phyloP scores from a whole-genome alignment of 306 rosid genomes.

The Leucaena leucocephala region DNA sequence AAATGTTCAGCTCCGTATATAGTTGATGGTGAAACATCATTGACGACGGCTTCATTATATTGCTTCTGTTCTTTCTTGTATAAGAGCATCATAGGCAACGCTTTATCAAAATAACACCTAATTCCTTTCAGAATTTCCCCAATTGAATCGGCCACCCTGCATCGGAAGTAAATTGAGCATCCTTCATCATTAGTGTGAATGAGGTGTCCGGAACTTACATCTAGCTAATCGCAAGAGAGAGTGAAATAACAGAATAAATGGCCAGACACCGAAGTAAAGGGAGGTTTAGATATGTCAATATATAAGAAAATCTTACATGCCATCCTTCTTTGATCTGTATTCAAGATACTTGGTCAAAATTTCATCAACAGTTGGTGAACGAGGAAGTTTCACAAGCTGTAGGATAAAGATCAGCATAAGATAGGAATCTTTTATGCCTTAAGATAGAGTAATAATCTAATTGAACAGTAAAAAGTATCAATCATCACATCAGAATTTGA shows the following conservation, averaged over 20 bases:
- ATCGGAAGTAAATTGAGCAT: slow-evolving; percentile 33
- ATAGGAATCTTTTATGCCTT: background rate
- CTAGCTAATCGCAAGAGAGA: background rate
- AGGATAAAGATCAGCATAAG: slow-evolving; percentile 39
- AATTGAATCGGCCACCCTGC: slow-evolving; percentile 70
- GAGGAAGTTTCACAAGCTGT: slow-evolving; percentile 96
- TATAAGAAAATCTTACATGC: slow-evolving; percentile 62
- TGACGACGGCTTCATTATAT: slow-evolving; percentile 58
- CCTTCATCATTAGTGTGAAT: slow-evolving; percentile 30
- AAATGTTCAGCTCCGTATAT: slow-evolving; percentile 97
- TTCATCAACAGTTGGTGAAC: slow-evolving; percentile 96
- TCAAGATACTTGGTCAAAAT: slow-evolving; percentile 86
- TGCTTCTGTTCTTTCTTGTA: slow-evolving; percentile 93
- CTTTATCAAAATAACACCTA: slow-evolving; percentile 89
- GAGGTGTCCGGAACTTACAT: slow-evolving; percentile 16
- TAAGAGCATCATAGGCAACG: slow-evolving; percentile 86
- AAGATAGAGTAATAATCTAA: background rate
- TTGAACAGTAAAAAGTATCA: slow-evolving; percentile 22
- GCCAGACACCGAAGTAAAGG: slow-evolving; percentile 29
- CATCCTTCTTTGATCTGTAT: slow-evolving; percentile 85
- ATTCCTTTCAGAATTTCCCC: slow-evolving; percentile 90
- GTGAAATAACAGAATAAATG: slow-evolving; percentile 24
- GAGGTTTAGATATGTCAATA: slow-evolving; percentile 25
- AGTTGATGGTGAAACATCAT: slow-evolving; percentile 75
- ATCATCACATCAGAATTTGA: slow-evolving; percentile 22